Percentiles rank a stretch among this genome's conserved stretches.
Evolutionary conservation across 768 basidiomycete species (phyloP).

Genomic region (Hygrophorus pudorinus): DNA sequence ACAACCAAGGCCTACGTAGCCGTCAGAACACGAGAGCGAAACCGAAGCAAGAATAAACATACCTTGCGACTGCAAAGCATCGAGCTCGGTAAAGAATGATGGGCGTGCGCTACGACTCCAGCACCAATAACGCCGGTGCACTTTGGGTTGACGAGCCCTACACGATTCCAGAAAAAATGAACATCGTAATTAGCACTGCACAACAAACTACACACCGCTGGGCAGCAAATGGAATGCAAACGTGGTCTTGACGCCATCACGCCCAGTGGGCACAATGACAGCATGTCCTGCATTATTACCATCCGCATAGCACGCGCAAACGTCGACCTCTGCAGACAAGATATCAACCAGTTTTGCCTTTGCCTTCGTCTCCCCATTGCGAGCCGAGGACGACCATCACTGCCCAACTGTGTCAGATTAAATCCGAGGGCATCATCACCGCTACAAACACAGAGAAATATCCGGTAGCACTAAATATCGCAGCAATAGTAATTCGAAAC

Average conservation of each 20-base stretch:
- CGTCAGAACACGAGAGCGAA: background rate
- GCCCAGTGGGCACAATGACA: conserved; percentile 72
- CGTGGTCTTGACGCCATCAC: conserved; percentile 64
- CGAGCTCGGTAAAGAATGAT: conserved; percentile 89
- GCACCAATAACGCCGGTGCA: conserved; percentile 86
- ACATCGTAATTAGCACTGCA: conserved; percentile 1
- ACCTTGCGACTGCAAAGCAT: conserved; percentile 81
- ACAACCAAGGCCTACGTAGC: conserved; percentile 66
- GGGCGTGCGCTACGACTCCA: conserved; percentile 94
- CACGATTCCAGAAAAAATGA: conserved; percentile 1
- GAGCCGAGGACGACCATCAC: conserved; percentile 73
- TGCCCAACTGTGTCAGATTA: conserved; percentile 6
- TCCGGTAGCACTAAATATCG: too few relatives aligned
- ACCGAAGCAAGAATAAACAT: conserved; percentile 8
- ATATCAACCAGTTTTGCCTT: conserved; percentile 97
- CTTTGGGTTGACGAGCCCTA: conserved; percentile 77
- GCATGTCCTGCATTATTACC: conserved; percentile 99
- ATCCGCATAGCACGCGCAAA: conserved; percentile 95
- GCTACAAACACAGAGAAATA: too few relatives aligned
- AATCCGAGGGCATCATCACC: too few relatives aligned
- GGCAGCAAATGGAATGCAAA: conserved; percentile 96
- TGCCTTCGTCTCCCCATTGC: conserved; percentile 92
- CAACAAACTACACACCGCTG: conserved; percentile 57
- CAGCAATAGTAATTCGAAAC: too few relatives aligned
- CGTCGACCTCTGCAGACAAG: conserved; percentile 76